Conservation (phyloP, 306 rosid species). For the Malus domestica region ASM211411v1 NC_041792.1:28249907-28250406, state of each 20-base stretch:
- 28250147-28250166: neutral
- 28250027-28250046: constrained; percentile 1
- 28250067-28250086: neutral
- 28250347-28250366: constrained; percentile 30
- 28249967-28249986: constrained; percentile 4
- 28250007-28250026: neutral
- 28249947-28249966: constrained; percentile 5
- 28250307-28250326: constrained; percentile 1
- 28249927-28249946: neutral
- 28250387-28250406: neutral
- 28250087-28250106: neutral
- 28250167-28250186: too few species aligned
- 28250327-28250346: constrained; percentile 12
- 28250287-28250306: constrained; percentile 16
- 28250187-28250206: neutral
- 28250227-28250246: constrained; percentile 18
- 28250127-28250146: neutral
- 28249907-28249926: neutral
- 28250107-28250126: neutral
- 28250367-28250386: constrained; percentile 23
- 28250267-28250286: constrained; percentile 21
- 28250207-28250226: constrained; percentile 4
- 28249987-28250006: neutral
- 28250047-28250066: neutral
- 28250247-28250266: constrained; percentile 29